phyloP scores from a whole-genome alignment of 2,329 filamentous ascomycete species.

The Ophioceras dolichostomum region DNA sequence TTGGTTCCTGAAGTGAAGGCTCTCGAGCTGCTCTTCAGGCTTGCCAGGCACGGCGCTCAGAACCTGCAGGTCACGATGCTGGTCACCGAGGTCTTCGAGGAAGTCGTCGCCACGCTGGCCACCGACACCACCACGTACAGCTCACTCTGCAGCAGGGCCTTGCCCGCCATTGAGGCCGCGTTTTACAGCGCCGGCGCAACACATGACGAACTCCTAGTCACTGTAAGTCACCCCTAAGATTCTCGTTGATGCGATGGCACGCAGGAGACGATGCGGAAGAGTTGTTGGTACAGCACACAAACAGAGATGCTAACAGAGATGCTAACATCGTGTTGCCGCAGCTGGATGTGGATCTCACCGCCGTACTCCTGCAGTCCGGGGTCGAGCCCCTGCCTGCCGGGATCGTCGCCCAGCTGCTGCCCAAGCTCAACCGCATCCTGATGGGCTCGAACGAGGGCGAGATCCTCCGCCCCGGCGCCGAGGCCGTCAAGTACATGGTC shows the following conservation, averaged over 20 bases:
- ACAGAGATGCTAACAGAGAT: conserved; percentile 2
- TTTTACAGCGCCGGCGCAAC: conserved; percentile 83
- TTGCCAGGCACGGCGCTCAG: conserved; percentile 75
- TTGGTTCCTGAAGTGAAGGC: conserved; percentile 62
- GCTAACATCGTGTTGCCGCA: no score
- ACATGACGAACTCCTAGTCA: conserved; percentile 72
- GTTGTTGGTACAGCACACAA: no score
- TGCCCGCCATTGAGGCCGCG: conserved; percentile 78
- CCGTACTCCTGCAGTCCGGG: conserved; percentile 70
- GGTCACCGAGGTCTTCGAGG: conserved; percentile 84
- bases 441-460: conserved; percentile 80
- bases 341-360: conserved; percentile 78
- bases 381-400: conserved; percentile 75
- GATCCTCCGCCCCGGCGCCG: conserved; percentile 73
- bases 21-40: conserved; percentile 72
- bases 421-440: conserved; percentile 73
- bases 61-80: conserved; percentile 88
- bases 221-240: conserved; percentile 44
- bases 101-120: conserved; percentile 56
- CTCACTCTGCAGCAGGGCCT: conserved; percentile 69
- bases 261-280: no score
- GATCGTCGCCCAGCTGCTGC: conserved; percentile 75
- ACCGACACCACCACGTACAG: conserved; percentile 59
- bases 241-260: no score
- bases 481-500: conserved; percentile 80